Evolutionary conservation across 352 stramenopile genomes (phyloP), one percentile per base, ranked within the genome.

Genomic region (Phytopythium sindhum): DNA sequence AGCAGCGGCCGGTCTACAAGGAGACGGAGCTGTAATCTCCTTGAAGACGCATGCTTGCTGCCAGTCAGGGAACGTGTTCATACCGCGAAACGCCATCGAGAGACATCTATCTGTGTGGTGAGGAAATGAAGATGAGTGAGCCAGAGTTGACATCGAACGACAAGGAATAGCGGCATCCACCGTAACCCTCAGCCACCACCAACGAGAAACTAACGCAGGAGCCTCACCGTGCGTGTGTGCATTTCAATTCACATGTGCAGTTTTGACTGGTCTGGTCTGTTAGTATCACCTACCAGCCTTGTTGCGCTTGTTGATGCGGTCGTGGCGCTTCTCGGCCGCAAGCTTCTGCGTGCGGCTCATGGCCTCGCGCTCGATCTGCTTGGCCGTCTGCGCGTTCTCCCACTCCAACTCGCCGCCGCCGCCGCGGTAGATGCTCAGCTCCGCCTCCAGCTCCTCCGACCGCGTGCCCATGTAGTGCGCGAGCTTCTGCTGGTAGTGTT

Each of bases 401-500:
- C 64, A 70, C 2, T 64, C 63, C 4, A 62, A 65, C 0, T 61
- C 68, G 19, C 61, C 64, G 12, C 57, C 62, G 6, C 67, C 61
- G 26, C 63, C 66, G 6, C 82, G 81, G 41, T 89, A 66, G 59
- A 92, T 95, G 31, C 55, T 88, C 4, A 94, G 80, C 65, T 87
- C 84, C 7, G 89, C 81, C 37, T 95, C 78, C 28, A 91, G 72
- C 19, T 80, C 78, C 8, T 81, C 69, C 2, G 80, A 90, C 8
- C 85, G 78, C 60, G 67, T 63, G 50, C 80, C 78, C 75, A 90
- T 90, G 66, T 95, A 92, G 42, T 87, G 78, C 31, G 86, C 79
- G 26, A 91, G 78, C 65, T 90, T 90, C 33, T 91, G 78, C 62
- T 90, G 81, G 66, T 84, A 93, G 41, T 90, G 84, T 51, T 80